Evolutionary conservation across 129 eudicot genomes (phyloP), one percentile per base, ranked within the genome.

Genomic region (Chrysanthemum makinoi): DNA sequence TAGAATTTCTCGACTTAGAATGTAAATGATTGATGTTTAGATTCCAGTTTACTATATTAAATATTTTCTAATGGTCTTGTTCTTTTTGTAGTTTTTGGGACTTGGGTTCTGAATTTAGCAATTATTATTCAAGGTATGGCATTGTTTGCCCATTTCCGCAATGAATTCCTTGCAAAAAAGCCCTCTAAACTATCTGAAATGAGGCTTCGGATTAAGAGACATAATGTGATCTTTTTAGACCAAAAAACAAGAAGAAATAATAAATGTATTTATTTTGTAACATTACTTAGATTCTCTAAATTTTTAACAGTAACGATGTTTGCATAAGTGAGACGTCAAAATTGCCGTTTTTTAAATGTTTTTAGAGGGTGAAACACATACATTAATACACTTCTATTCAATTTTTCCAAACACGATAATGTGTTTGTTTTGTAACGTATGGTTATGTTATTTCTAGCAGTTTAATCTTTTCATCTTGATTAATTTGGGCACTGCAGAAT

Each of bases 401-500:
- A 7, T 39, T 39, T 39, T 39, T 39, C 3, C 55, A 46, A 70
- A 65, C 24, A 77, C 22, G 19, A 46, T 61, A 67, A 75, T 61
- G 77, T 64, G 47, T 78, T 54, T 46, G 18, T 13, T 62, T 76
- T 72, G 43, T 73, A 19, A 79, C 68, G 59, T 51, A 12, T 24
- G 24, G 68, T 74, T 52, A 81, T 79, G 73, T 83, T 69, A 56
- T 75, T 77, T 78, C 53, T 76, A 85, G 86, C 82, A 62, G 79
- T 78, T 72, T 74, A 56, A 53, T 74, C 77, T 77, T 76, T 77
- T 77, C 80, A 66, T 76, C 77, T 76, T 79, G 89, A 83, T 74
- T 69, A 73, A 75, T 81, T 79, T 50, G 95, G 95, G 95, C 95
- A 90, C 95, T 90, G 89, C 97, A 83, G 75, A 72, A 72, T 58